Base-by-base conservation (phyloP, 176 grass and related monocot genomes). In the Ananas comosus region DNA sequence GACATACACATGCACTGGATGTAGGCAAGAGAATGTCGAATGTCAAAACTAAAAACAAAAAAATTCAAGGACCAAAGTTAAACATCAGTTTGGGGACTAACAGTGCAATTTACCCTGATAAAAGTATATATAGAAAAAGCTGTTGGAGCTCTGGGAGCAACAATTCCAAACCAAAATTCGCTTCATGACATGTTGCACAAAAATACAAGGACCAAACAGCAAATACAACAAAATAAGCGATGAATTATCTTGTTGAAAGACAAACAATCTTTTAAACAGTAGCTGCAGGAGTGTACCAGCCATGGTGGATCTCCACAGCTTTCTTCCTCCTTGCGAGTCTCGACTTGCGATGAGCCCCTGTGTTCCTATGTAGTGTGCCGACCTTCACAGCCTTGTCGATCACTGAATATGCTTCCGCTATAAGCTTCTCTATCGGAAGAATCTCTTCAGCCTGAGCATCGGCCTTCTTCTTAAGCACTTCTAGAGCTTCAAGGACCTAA, bases 361-460 rank as follows among this genome's bases (percentile, higher is more conserved):
- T 92, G 53, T 97, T 97, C 77, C 83, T 87, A 69, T 97, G 94
- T 64, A 92, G n/a, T 12, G 90, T 86, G 16, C 94, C 94, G 27
- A 83, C 86, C 66, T 87, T 81, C 14, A 92, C 83, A 27, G 94
- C 91, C 84, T 88, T 97, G 64, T 97, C 94, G 11, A 97, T 92
- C 61, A 77, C 76, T 53, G 91, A 92, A 74, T 90, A 97, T 70
- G 89, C 85, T 70, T 87, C 80, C 2, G 86, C 57, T 9, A 97
- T 83, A 78, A 88, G 33, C 70, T 97, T 92, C 69, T 97, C 94
- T 52, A 92, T 81, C 58, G 80, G 77, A 66, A 90, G 49, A 50
- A 97, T 82, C 70, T 97, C 89, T 76, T 97, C 89, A 72, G 84
- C 72, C 21, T 82, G 77, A 53, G 89, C 89, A 72, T 83, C 86